Evolutionary conservation across 495 filamentous ascomycete species (phyloP).

Genomic region (Penicillium chermesinum): DNA sequence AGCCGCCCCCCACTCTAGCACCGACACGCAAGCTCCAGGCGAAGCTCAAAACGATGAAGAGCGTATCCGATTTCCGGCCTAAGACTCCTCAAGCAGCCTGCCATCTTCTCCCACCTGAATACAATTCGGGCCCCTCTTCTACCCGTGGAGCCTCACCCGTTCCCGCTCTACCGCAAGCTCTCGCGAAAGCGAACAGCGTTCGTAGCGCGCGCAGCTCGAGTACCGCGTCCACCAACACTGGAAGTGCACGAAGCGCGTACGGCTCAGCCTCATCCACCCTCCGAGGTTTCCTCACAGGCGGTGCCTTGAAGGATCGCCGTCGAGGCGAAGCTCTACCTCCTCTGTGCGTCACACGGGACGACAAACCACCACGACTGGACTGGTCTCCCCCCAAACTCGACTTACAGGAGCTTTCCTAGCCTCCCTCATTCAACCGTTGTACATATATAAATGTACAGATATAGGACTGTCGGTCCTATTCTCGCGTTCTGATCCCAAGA

Average conservation of each 20-base stretch:
- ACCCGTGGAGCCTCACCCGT: constrained; percentile 35
- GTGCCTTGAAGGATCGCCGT: constrained; percentile 29
- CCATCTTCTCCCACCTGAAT: constrained; percentile 25
- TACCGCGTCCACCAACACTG: constrained; percentile 36
- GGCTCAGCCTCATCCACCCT: constrained; percentile 39
- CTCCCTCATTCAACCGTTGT: background rate
- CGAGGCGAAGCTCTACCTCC: constrained; percentile 30
- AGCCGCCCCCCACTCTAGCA: constrained; percentile 1
- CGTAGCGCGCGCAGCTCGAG: constrained; percentile 42
- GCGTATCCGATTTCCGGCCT: constrained; percentile 20
- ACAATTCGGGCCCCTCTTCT: constrained; percentile 15
- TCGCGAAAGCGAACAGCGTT: constrained; percentile 34
- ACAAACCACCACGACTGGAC: constrained; percentile 37
- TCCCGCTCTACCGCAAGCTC: constrained; percentile 26
- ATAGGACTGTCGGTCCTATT: background rate
- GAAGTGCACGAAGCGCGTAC: constrained; percentile 38
- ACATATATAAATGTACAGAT: constrained; percentile 11
- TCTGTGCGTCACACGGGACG: constrained; percentile 31
- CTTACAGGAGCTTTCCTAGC: constrained; percentile 31
- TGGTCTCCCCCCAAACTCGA: constrained; percentile 42
- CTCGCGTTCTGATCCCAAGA: background rate
- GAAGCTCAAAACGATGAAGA: constrained; percentile 7
- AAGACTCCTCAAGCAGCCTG: constrained; percentile 20
- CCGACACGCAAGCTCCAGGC: background rate
- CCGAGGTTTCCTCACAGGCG: constrained; percentile 32